Conservation (phyloP, 352 stramenopile species). For the Nothophytophthora sp. region DNA sequence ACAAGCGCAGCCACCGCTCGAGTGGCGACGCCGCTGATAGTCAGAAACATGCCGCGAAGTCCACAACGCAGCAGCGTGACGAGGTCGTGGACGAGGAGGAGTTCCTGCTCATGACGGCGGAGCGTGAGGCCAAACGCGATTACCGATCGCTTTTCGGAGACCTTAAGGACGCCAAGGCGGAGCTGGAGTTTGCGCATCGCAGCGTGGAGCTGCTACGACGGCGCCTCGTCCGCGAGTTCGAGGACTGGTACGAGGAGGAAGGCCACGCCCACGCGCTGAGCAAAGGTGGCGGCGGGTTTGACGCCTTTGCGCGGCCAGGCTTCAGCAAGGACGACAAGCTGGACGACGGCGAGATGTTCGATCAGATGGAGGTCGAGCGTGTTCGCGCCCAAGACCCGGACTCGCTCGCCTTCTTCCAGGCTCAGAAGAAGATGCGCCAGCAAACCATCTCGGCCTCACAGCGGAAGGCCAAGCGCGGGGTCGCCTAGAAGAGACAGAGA, state of each 20-base stretch:
- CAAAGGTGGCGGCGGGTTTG: conserved; percentile 31
- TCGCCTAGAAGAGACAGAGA: too few relatives aligned
- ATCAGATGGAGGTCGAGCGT: conserved; percentile 90
- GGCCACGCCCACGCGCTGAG: conserved; percentile 31
- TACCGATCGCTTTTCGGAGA: conserved; percentile 85
- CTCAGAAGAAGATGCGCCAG: conserved; percentile 85
- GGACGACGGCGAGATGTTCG: conserved; percentile 92
- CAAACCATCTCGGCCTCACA: conserved; percentile 26
- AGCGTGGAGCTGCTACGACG: conserved; percentile 79
- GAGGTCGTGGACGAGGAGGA: conserved; percentile 93
- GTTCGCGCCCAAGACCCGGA: conserved; percentile 87
- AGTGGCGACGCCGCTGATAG: background rate
- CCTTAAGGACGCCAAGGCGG: conserved; percentile 75
- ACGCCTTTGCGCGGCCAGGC: conserved; percentile 11
- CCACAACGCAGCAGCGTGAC: conserved; percentile 38
- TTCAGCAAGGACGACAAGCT: conserved; percentile 77
- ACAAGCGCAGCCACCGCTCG: conserved; percentile 51
- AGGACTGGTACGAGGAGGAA: conserved; percentile 80
- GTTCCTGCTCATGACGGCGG: conserved; percentile 85
- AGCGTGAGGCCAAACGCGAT: conserved; percentile 86
- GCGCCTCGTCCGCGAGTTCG: conserved; percentile 81
- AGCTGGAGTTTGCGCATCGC: conserved; percentile 65
- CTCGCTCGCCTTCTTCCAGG: conserved; percentile 93
- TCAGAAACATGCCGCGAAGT: conserved; percentile 4
- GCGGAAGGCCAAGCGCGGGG: conserved; percentile 29